Percentiles rank a stretch among this genome's conserved stretches.
Evolutionary conservation across 352 stramenopile genomes (phyloP).

Genomic region (Aphanomyces stellatus): DNA sequence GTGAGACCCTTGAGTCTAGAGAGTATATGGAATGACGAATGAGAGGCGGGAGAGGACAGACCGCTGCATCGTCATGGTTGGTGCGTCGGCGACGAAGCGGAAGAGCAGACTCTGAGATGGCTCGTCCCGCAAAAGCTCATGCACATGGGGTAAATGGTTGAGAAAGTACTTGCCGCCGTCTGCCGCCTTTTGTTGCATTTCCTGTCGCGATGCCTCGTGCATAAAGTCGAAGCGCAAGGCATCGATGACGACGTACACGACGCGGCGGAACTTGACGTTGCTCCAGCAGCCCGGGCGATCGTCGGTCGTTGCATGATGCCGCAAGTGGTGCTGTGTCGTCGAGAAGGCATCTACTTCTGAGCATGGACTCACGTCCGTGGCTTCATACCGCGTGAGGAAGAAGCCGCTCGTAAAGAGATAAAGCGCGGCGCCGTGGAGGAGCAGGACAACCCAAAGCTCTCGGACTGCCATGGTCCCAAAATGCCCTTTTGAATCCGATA

Average conservation of each 20-base stretch:
- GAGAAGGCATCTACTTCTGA: background rate
- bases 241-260: constrained; percentile 95
- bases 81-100: constrained; percentile 95
- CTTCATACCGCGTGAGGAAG: constrained; percentile 85
- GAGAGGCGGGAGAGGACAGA: background rate
- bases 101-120: constrained; percentile 71
- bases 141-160: constrained; percentile 79
- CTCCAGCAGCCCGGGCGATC: constrained; percentile 73
- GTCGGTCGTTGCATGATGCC: background rate
- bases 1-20: constrained; percentile 91
- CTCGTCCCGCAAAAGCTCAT: constrained; percentile 39
- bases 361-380: constrained; percentile 60
- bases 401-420: constrained; percentile 82
- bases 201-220: constrained; percentile 21
- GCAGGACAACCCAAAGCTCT: constrained; percentile 24
- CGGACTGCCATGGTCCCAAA: background rate
- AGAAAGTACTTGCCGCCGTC: constrained; percentile 47
- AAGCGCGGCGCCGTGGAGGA: constrained; percentile 42
- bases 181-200: background rate
- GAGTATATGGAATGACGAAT: no score
- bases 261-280: constrained; percentile 55
- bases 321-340: background rate
- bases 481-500: background rate
- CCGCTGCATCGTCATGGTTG: constrained; percentile 98
- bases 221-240: constrained; percentile 96